Evolutionary conservation across 345 rosid genomes (phyloP), one percentile per base, ranked within the genome.

Genomic region (Camelina neglecta): DNA sequence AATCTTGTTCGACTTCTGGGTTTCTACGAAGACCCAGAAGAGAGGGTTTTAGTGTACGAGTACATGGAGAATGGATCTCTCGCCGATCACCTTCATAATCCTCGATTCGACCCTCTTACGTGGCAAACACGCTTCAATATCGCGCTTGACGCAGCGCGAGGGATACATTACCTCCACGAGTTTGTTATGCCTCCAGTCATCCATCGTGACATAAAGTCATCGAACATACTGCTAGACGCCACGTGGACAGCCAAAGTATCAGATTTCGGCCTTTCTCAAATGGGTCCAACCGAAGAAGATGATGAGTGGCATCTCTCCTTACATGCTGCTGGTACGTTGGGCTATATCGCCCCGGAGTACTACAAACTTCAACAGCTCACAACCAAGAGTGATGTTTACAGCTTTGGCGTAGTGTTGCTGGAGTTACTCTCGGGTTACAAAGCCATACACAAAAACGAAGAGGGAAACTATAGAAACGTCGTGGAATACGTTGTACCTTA

Each of bases 281-380:
- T 83, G 80, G 90, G 92, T 24, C 96, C 96, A 0, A 74, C 72
- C 15, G 78, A 66, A 31, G 75, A 71, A 0, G 94, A 87, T 1
- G 88, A 81, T 2, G 77, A 64, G 51, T 82, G 92, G 2, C 92
- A 86, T 66, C 81, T 93, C 4, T 90, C 98, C 3, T 77, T 88
- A 11, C 78, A 55, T 0, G 92, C 90, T 0, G 96, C 98, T 0
- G 98, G 98, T 0, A 93, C 98, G 0, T 75, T 93, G 0, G 98
- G 98, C 0, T 93, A 93, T 55, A 85, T 93, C 55, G 98, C 90
- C 31, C 98, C 96, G 0, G 98, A 90, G 80, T 89, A 89, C 83
- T 93, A 86, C 62, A 82, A 88, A 64, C 84, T 90, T 6, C 94
- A 86, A 50, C 88, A 79, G 16, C 71, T 92, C 31, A 90, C 90